Conservation (phyloP, 306 rosid species). For the Cucurbita ficifolia region DNA sequence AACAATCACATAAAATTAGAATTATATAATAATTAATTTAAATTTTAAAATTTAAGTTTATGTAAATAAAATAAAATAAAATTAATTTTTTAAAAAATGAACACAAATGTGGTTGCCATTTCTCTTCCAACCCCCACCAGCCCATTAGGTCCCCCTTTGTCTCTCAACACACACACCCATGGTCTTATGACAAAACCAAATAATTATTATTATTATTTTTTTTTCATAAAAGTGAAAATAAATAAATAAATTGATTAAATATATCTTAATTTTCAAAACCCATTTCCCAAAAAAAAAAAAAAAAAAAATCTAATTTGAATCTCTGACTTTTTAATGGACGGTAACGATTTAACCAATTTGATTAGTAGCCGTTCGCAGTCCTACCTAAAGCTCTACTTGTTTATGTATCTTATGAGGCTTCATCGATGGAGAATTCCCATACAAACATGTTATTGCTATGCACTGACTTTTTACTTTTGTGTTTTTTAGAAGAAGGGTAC, state of each 20-base stretch:
- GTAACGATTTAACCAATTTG: no score
- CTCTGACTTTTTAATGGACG: not conserved
- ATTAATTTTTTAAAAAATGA: no score
- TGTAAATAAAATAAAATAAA: not conserved
- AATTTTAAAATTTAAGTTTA: not conserved
- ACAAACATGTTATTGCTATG: no score
- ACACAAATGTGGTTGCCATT: not conserved
- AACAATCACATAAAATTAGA: not conserved
- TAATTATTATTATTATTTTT: not conserved
- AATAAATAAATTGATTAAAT: not conserved
- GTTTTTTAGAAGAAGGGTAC: no score
- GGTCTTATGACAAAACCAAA: not conserved
- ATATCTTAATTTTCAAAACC: not conserved
- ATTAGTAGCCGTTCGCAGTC: no score
- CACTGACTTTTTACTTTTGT: no score
- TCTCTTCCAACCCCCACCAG: conserved; percentile 9
- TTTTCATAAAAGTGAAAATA: not conserved
- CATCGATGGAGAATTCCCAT: no score
- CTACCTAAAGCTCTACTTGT: no score
- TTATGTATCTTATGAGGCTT: no score
- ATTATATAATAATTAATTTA: not conserved
- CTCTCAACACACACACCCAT: not conserved
- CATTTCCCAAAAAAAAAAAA: no score
- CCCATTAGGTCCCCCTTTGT: not conserved
- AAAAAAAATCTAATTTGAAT: no score